A percentile compares a stretch with the other conserved stretches of the same genome.
Conservation (phyloP, 1,284 basidiomycete genomes). For the Moesziomyces sp. region DNA sequence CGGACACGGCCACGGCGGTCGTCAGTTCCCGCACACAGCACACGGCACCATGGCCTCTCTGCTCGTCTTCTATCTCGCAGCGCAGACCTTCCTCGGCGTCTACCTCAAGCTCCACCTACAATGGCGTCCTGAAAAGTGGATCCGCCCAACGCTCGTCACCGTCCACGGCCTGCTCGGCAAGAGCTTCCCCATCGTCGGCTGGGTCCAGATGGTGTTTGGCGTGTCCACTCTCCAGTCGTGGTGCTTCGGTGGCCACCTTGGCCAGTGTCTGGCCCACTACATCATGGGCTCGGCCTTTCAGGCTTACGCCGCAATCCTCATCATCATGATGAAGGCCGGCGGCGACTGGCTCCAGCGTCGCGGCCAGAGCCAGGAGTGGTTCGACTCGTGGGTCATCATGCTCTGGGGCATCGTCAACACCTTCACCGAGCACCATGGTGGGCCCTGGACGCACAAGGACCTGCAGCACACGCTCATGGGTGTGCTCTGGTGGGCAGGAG, state of each 20-base stretch:
- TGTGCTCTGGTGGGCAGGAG: constrained; percentile 83
- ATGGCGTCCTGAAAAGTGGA: constrained; percentile 73
- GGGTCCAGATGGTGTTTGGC: constrained; percentile 64
- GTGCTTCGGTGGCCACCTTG: constrained; percentile 79
- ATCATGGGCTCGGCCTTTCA: constrained; percentile 70
- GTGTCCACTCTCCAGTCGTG: constrained; percentile 63
- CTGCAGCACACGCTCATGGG: constrained; percentile 85
- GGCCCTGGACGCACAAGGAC: constrained; percentile 79
- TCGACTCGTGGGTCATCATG: constrained; percentile 89
- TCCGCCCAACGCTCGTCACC: constrained; percentile 80
- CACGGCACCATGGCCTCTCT: constrained; percentile 63
- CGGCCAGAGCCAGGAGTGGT: constrained; percentile 79
- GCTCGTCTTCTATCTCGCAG: constrained; percentile 55
- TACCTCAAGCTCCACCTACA: constrained; percentile 94
- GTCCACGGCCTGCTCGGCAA: constrained; percentile 86
- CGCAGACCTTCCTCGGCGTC: constrained; percentile 80
- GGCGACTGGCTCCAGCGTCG: constrained; percentile 79
- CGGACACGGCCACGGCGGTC: constrained; percentile 59
- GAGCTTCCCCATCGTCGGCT: constrained; percentile 85
- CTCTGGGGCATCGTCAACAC: constrained; percentile 87
- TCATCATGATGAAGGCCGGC: constrained; percentile 83
- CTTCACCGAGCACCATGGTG: constrained; percentile 78
- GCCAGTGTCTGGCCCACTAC: constrained; percentile 76
- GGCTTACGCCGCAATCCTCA: constrained; percentile 84
- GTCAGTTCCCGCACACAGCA: constrained; percentile 61